A percentile compares a stretch with the other conserved stretches of the same genome.
These are phyloP conservation scores for Eimeria maxima DNA, from an alignment of 169 alveolate species.

Conservation along the genomic window DNA sequence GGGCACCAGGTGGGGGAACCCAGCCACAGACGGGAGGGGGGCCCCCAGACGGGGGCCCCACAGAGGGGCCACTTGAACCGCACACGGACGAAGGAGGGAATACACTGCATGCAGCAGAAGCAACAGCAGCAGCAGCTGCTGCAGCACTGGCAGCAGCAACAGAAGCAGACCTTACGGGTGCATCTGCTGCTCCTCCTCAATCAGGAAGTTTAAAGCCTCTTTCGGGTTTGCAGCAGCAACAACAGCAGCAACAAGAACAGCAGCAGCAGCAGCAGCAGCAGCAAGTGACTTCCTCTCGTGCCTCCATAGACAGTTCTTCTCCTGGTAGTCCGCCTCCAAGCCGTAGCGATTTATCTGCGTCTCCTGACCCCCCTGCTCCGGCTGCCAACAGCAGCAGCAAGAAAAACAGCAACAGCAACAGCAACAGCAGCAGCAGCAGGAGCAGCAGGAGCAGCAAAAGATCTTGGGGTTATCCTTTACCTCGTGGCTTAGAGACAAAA, in stretches of 20 bases:
- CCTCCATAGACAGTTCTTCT: background rate
- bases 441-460: background rate
- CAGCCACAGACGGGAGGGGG: too few species aligned
- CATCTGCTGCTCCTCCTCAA: background rate
- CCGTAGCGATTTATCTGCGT: background rate
- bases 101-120: background rate
- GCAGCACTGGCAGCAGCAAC: constrained; percentile 29
- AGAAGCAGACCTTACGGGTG: background rate
- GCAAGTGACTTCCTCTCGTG: background rate
- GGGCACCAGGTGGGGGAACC: too few species aligned
- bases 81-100: background rate
- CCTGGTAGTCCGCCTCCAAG: background rate
- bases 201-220: background rate
- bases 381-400: background rate
- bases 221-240: background rate
- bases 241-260: background rate
- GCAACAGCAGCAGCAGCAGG: constrained; percentile 25
- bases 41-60: background rate
- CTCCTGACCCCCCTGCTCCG: background rate
- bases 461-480: background rate
- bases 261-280: background rate
- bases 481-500: background rate
- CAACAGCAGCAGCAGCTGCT: constrained; percentile 45
- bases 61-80: background rate
- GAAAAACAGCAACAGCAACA: constrained; percentile 26